Conservation (phyloP, 1,139 yeast species). For the Yamadazyma spencermartinsiae region DNA sequence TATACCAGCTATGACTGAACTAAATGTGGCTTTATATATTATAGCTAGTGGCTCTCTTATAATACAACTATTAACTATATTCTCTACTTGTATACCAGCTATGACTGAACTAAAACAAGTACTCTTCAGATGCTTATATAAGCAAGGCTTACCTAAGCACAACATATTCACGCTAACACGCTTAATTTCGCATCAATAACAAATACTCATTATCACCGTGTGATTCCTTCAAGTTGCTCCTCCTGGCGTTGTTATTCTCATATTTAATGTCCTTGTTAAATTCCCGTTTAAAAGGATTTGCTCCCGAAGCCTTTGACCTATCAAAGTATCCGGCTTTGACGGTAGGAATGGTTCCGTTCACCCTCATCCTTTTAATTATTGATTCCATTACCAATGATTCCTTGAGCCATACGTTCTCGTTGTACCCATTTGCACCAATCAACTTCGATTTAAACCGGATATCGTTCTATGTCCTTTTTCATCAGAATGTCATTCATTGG, state of each 20-base stretch:
- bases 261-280: slow-evolving; percentile 2
- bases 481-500: slow-evolving; percentile 62
- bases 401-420: slow-evolving; percentile 26
- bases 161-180: no score
- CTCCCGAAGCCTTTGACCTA: slow-evolving; percentile 4
- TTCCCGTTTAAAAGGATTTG: slow-evolving; percentile 3
- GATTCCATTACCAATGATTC: slow-evolving; percentile 23
- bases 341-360: slow-evolving; percentile 61
- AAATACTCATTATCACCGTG: background rate
- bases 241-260: slow-evolving; percentile 2
- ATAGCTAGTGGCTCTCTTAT: no score
- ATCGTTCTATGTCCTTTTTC: slow-evolving; percentile 77
- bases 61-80: no score
- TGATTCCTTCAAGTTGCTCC: background rate
- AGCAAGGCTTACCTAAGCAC: no score
- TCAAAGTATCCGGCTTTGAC: slow-evolving; percentile 59
- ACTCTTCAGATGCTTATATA: background rate
- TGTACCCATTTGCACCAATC: slow-evolving; percentile 60
- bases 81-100: no score
- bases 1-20: no score
- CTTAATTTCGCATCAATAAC: background rate
- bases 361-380: slow-evolving; percentile 37
- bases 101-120: no score
- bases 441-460: slow-evolving; percentile 60
- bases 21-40: no score